A percentile compares a stretch with the other conserved stretches of the same genome.
phyloP scores from a whole-genome alignment of 2,329 filamentous ascomycete species.

The Coniochaeta ligniaria region DNA sequence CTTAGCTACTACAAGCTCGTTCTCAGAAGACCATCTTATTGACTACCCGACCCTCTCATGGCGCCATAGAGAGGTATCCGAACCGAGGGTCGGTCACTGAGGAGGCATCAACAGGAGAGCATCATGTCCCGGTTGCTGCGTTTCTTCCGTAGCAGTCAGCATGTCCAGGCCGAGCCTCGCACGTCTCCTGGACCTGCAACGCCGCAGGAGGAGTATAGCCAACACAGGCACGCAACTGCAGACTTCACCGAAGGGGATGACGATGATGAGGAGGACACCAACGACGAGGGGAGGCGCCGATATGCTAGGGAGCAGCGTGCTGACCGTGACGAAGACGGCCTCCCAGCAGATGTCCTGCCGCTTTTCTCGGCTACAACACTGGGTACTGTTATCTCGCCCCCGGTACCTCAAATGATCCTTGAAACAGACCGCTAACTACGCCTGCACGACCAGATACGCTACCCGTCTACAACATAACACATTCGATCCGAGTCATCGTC shows the following conservation, averaged over 20 bases:
- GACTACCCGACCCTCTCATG: neutral
- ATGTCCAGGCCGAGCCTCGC: slow-evolving; percentile 1
- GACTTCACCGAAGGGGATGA: slow-evolving; percentile 61
- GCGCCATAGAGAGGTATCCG: neutral
- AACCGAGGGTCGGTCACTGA: neutral
- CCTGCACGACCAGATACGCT: slow-evolving; percentile 56
- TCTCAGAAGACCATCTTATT: neutral
- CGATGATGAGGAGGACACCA: slow-evolving; percentile 30
- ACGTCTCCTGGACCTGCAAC: slow-evolving; percentile 15
- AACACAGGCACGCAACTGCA: slow-evolving; percentile 48
- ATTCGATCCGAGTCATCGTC: slow-evolving; percentile 80
- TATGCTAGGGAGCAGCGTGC: slow-evolving; percentile 20
- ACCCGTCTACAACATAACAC: slow-evolving; percentile 84
- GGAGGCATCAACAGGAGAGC: neutral
- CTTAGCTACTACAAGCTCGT: neutral
- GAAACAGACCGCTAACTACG: slow-evolving; percentile 13
- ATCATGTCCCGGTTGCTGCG: slow-evolving; percentile 1
- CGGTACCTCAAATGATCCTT: neutral
- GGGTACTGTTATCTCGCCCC: slow-evolving; percentile 37
- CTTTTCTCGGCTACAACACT: slow-evolving; percentile 76
- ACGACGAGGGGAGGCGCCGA: slow-evolving; percentile 25
- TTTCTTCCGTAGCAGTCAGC: neutral
- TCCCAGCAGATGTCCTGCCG: slow-evolving; percentile 45
- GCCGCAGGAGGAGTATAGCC: slow-evolving; percentile 22
- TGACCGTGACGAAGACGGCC: slow-evolving; percentile 24